Conservation (phyloP, 352 stramenopile species). For the Phytophthora tubulina region DNA sequence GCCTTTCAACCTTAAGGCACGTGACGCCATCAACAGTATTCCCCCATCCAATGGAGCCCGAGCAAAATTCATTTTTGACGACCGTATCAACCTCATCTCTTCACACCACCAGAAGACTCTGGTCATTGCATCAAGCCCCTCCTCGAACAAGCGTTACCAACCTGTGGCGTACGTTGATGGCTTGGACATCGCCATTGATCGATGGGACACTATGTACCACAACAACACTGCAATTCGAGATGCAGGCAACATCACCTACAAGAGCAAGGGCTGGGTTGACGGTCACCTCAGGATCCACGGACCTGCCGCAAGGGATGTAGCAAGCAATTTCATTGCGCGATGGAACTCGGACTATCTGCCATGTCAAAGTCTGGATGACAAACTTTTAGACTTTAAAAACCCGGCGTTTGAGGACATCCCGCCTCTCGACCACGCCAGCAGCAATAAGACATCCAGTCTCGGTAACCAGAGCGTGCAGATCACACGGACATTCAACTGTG, state of each 20-base stretch:
- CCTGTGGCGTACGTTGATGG: slow-evolving; percentile 59
- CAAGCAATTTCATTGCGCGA: slow-evolving; percentile 56
- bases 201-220: slow-evolving; percentile 69
- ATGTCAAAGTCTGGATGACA: slow-evolving; percentile 34
- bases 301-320: slow-evolving; percentile 53
- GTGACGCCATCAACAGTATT: slow-evolving; percentile 54
- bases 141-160: slow-evolving; percentile 2
- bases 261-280: slow-evolving; percentile 65
- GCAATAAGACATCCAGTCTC: slow-evolving; percentile 4
- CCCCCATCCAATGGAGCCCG: slow-evolving; percentile 23
- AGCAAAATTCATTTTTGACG: slow-evolving; percentile 56
- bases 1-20: slow-evolving; percentile 46
- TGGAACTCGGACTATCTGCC: slow-evolving; percentile 54
- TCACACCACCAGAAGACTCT: slow-evolving; percentile 68
- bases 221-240: slow-evolving; percentile 50
- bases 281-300: slow-evolving; percentile 52
- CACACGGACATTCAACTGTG: slow-evolving; percentile 64
- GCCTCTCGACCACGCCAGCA: slow-evolving; percentile 3
- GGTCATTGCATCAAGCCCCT: slow-evolving; percentile 32
- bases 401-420: slow-evolving; percentile 13
- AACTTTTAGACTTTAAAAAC: slow-evolving; percentile 54
- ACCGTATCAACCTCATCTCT: slow-evolving; percentile 44
- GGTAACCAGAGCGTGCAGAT: slow-evolving; percentile 50
- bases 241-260: slow-evolving; percentile 38
- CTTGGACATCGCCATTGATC: slow-evolving; percentile 57